Evolutionary conservation across 108 stramenopile genomes (phyloP).

Genomic region (Schizochytrium sp.): DNA sequence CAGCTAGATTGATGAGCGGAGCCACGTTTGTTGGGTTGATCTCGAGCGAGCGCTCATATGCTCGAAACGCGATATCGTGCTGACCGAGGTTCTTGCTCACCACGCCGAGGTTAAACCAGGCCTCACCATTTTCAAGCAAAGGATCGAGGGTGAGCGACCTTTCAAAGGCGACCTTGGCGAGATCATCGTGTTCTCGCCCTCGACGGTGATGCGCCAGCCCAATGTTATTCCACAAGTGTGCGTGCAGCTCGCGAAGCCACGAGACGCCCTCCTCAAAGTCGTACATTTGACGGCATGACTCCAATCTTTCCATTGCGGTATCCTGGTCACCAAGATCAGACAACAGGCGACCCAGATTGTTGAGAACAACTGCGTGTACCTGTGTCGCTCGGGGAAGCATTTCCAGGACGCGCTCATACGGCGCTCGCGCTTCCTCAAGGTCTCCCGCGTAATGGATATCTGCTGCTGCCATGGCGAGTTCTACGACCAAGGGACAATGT

Average conservation of each 20-base stretch:
- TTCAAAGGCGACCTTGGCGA: not conserved
- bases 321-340: not conserved
- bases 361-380: not conserved
- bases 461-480: not conserved
- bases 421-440: not conserved
- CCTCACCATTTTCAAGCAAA: not conserved
- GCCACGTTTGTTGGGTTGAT: not conserved
- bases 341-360: not conserved
- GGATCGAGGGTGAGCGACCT: not conserved
- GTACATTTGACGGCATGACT: not conserved
- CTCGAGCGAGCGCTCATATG: not conserved
- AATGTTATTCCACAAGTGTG: not conserved
- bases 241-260: not conserved
- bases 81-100: not conserved
- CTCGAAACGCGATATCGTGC: not conserved
- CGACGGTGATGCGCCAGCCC: not conserved
- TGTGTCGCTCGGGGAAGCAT: not conserved
- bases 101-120: slow-evolving; percentile 5
- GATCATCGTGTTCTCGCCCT: not conserved
- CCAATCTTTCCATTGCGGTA: not conserved
- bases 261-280: not conserved
- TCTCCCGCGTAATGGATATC: not conserved
- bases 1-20: slow-evolving; percentile 33
- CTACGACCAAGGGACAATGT: too few relatives aligned
- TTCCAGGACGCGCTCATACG: not conserved